phyloP scores from a whole-genome alignment of 140 eudicot genomes.

The Bidens hawaiensis region DNA sequence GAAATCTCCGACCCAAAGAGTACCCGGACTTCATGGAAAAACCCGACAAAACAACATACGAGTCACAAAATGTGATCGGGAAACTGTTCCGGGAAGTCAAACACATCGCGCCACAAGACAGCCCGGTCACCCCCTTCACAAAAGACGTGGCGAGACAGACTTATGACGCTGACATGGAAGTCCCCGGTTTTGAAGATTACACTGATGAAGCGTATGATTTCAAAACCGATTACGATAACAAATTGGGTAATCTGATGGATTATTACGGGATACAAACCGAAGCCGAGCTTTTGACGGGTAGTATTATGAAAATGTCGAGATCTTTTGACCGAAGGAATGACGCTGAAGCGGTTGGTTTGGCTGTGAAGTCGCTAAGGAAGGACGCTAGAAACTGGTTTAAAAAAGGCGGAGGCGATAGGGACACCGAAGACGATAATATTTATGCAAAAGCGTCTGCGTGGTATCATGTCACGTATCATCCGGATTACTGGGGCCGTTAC shows the following conservation, averaged over 20 bases:
- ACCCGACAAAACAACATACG: slow-evolving; percentile 77
- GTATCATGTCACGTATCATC: slow-evolving; percentile 90
- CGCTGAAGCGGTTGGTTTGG: slow-evolving; percentile 68
- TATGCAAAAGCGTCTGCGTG: slow-evolving; percentile 93
- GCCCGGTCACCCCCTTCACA: slow-evolving; percentile 44
- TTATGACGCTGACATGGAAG: slow-evolving; percentile 80
- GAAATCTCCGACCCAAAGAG: slow-evolving; percentile 51
- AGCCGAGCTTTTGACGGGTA: slow-evolving; percentile 80
- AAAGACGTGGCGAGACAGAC: slow-evolving; percentile 56
- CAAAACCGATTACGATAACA: slow-evolving; percentile 57
- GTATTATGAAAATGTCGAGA: slow-evolving; percentile 71
- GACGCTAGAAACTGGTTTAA: slow-evolving; percentile 75
- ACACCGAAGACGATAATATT: slow-evolving; percentile 26
- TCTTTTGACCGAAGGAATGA: slow-evolving; percentile 80
- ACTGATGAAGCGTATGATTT: slow-evolving; percentile 61
- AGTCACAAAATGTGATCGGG: slow-evolving; percentile 62
- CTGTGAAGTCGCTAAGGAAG: slow-evolving; percentile 71
- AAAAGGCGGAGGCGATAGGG: slow-evolving; percentile 29
- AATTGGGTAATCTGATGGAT: slow-evolving; percentile 81
- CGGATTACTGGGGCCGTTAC: slow-evolving; percentile 57
- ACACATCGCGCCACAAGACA: slow-evolving; percentile 45
- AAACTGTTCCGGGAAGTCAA: slow-evolving; percentile 81
- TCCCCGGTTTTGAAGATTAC: slow-evolving; percentile 51
- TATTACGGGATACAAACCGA: slow-evolving; percentile 84
- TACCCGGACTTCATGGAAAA: slow-evolving; percentile 99